Evolutionary conservation across 2,329 filamentous ascomycete genomes (phyloP), one percentile per base, ranked within the genome.

Genomic region (Epichloe uncinata): DNA sequence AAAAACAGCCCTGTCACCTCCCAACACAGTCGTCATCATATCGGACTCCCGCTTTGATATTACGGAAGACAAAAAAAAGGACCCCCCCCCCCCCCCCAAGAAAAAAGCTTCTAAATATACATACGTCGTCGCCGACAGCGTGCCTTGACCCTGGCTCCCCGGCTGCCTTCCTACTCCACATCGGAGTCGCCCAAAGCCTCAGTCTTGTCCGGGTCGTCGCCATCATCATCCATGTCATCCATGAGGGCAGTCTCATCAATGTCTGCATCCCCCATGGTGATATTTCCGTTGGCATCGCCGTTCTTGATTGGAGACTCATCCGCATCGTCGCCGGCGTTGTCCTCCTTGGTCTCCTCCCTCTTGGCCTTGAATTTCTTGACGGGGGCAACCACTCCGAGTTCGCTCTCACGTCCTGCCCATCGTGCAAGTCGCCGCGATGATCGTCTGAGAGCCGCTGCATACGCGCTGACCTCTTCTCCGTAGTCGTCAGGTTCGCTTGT

Each of bases 401-500:
- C 66, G 11, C 63, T 58, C n/a, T 67, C 66, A 11, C 64, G 68
- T 3, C 68, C 66, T n/a, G 69, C 69, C 87, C 87, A 91, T 34
- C 86, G 75, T 48, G 76, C 70, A n/a, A 91, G 69, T 40, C 87
- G 74, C 30, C 87, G 75, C 18, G 73, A 69, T 1, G 75, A 73
- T 15, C 84, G 75, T 48, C 82, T 72, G 16, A 91, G 67, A 7
- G 85, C 77, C 11, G 84, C 79, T 4, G 80, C 77, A 51, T 86
- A 82, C 1, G 78, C 73, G 49, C 75, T 74, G 5, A 80, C 73
- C 63, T 91, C 85, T 63, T 91, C 87, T 42, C 87, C 87, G 56
- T 81, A 85, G 65, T 91, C 86, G 53, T 87, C 83, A 0, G 73
- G 66, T 61, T 90, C 85, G 15, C 69, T 66, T 18, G 67, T 67